These are phyloP conservation scores for Sporopachydermia quercuum DNA, from an alignment of 805 yeast species.

Conservation along the genomic window DNA sequence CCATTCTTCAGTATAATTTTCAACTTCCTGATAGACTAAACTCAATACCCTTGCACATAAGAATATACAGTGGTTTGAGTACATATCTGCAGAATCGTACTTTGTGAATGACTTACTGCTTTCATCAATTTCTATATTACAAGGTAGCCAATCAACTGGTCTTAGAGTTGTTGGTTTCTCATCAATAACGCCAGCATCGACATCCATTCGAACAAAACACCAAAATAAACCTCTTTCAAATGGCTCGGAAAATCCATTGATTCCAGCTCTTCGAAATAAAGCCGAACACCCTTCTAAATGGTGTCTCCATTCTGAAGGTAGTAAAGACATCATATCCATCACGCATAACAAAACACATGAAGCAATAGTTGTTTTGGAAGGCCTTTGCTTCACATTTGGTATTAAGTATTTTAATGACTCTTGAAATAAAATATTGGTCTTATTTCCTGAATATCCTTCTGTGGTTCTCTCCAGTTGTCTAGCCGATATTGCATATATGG, in stretches of 20 bases:
- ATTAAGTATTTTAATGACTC: constrained; percentile 20
- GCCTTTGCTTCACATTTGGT: constrained; percentile 20
- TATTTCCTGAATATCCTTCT: constrained; percentile 14
- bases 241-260: constrained; percentile 22
- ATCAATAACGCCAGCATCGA: constrained; percentile 22
- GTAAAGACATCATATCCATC: constrained; percentile 27
- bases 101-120: constrained; percentile 15
- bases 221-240: constrained; percentile 27
- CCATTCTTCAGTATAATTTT: constrained; percentile 24
- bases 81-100: constrained; percentile 19
- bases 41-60: constrained; percentile 23
- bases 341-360: constrained; percentile 28
- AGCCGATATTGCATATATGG: constrained; percentile 21
- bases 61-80: constrained; percentile 27
- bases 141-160: constrained; percentile 22
- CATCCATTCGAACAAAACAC: constrained; percentile 29
- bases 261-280: constrained; percentile 22
- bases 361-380: constrained; percentile 18
- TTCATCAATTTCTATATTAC: constrained; percentile 12
- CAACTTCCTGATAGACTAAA: constrained; percentile 16
- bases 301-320: constrained; percentile 24
- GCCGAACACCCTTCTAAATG: constrained; percentile 25
- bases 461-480: constrained; percentile 19
- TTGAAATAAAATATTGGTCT: constrained; percentile 20
- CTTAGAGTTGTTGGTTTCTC: constrained; percentile 23